Conservation (phyloP, 2,329 filamentous ascomycete species). For the Fusarium napiforme region DNA sequence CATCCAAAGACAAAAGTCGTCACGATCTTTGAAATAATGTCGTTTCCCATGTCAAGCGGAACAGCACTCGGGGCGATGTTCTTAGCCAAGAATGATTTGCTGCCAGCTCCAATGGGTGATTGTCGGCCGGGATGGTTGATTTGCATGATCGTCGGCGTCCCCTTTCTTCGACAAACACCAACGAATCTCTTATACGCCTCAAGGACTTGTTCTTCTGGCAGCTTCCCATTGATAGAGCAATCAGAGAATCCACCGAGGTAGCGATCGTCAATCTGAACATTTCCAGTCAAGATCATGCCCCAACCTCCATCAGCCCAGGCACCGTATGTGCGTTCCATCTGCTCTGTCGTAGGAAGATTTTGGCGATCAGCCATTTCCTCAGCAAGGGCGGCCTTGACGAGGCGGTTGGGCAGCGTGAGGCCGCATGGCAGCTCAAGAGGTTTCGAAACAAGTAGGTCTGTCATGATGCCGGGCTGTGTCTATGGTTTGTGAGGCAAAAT, state of each 20-base stretch:
- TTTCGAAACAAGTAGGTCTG: conserved; percentile 36
- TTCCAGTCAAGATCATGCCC: conserved; percentile 64
- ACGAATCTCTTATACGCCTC: conserved; percentile 55
- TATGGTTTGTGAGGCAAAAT: not conserved
- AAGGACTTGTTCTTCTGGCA: conserved; percentile 44
- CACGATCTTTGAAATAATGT: conserved; percentile 48
- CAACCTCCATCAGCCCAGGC: conserved; percentile 65
- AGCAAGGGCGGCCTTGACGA: conserved; percentile 63
- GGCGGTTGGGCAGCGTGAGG: conserved; percentile 64
- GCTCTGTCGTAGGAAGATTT: conserved; percentile 54
- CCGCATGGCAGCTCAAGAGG: conserved; percentile 65
- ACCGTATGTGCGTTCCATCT: conserved; percentile 59
- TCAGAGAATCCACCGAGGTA: conserved; percentile 53
- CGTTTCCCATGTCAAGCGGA: conserved; percentile 54
- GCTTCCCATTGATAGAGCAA: conserved; percentile 43
- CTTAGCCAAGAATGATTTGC: conserved; percentile 50
- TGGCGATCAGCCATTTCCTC: conserved; percentile 56
- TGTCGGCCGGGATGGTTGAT: conserved; percentile 61
- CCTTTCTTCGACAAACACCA: conserved; percentile 43
- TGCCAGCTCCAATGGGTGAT: conserved; percentile 53
- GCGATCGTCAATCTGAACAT: conserved; percentile 56
- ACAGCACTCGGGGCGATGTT: conserved; percentile 57
- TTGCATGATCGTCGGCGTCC: conserved; percentile 56
- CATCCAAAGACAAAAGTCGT: conserved; percentile 59
- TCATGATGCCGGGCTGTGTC: conserved; percentile 4